These are phyloP conservation scores for Cyclocybe cylindracea DNA, from an alignment of 768 basidiomycete species.

Conservation along the genomic window DNA sequence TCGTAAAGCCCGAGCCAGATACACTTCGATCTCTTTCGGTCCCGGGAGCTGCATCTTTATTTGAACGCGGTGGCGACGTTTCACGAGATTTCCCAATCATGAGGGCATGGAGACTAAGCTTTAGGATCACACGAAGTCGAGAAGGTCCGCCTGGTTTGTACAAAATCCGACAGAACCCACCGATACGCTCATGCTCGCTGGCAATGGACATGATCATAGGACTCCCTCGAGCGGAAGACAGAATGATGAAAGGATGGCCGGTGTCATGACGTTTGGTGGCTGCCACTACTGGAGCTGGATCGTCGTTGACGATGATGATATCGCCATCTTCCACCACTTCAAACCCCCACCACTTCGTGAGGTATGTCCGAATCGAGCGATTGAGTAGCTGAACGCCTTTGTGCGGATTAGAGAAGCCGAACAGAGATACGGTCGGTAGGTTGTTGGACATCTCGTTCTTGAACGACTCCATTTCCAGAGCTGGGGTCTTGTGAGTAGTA, in stretches of 20 bases:
- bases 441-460: conserved; percentile 36
- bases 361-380: conserved; percentile 62
- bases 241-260: conserved; percentile 69
- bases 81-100: conserved; percentile 44
- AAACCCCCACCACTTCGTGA: conserved; percentile 80
- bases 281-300: conserved; percentile 53
- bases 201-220: conserved; percentile 61
- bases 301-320: conserved; percentile 83
- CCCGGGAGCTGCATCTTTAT: conserved; percentile 10
- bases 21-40: conserved; percentile 4
- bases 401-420: conserved; percentile 69
- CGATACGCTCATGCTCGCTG: conserved; percentile 72
- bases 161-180: conserved; percentile 86
- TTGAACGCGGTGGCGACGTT: conserved; percentile 15
- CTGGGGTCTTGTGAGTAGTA: conserved; percentile 27
- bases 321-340: conserved; percentile 56
- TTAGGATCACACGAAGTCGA: conserved; percentile 65
- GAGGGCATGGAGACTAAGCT: conserved; percentile 58
- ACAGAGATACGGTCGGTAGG: conserved; percentile 61
- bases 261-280: conserved; percentile 61
- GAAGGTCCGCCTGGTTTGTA: conserved; percentile 90
- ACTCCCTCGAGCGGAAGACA: conserved; percentile 72
- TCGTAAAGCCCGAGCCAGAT: conserved; percentile 11
- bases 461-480: conserved; percentile 47
- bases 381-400: conserved; percentile 70